Evolutionary conservation across 768 basidiomycete species (phyloP).

Genomic region (Pleurotus giganteus): DNA sequence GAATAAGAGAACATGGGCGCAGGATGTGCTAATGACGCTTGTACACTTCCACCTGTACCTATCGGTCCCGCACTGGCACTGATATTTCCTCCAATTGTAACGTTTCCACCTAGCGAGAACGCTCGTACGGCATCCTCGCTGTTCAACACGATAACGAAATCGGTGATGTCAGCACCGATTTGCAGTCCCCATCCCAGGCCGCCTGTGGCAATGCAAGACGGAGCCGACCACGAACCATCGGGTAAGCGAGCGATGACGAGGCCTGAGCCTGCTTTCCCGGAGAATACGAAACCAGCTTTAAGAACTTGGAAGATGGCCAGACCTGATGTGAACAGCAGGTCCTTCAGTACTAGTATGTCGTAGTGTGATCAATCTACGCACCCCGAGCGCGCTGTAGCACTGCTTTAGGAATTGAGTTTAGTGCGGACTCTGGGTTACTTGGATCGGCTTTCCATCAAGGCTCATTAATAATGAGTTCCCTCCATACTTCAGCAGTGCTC

Average conservation of each 20-base stretch:
- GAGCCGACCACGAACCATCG: constrained; percentile 96
- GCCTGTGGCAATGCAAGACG: constrained; percentile 94
- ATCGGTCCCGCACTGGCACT: constrained; percentile 88
- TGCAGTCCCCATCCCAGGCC: constrained; percentile 95
- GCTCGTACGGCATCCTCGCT: constrained; percentile 94
- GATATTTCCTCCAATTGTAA: constrained; percentile 91
- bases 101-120: constrained; percentile 93
- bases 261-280: constrained; percentile 91
- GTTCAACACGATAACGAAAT: constrained; percentile 97
- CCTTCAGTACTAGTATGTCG: neutral
- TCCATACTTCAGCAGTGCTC: constrained; percentile 17
- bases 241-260: constrained; percentile 89
- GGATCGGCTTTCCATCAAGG: constrained; percentile 67
- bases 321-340: constrained; percentile 42
- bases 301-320: constrained; percentile 94
- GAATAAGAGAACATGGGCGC: constrained; percentile 98
- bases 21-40: constrained; percentile 86
- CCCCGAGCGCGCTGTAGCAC: constrained; percentile 90
- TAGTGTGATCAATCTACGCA: constrained; percentile 24
- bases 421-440: constrained; percentile 79
- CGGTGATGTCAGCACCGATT: constrained; percentile 92
- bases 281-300: constrained; percentile 93
- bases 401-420: constrained; percentile 92
- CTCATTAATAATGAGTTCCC: constrained; percentile 10
- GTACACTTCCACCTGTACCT: constrained; percentile 89